Percentiles rank a stretch among this genome's conserved stretches.
phyloP scores from a whole-genome alignment of 495 filamentous ascomycete species.

The Penicillium desertorum region DNA sequence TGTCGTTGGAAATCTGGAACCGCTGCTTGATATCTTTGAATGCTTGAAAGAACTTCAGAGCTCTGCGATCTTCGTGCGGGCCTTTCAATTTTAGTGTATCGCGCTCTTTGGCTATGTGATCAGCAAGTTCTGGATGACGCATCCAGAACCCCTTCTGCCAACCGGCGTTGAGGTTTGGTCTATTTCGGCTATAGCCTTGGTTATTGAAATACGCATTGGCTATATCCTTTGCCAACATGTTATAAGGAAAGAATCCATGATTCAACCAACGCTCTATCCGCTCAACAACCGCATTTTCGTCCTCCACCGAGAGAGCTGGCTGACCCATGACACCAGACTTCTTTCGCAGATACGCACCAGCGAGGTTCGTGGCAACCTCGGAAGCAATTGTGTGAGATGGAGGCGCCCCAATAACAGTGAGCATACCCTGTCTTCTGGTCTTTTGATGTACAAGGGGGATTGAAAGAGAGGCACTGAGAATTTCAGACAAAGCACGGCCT shows the following conservation, averaged over 20 bases:
- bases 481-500: not conserved
- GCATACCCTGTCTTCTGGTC: not conserved
- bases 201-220: constrained; percentile 3
- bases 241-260: not conserved
- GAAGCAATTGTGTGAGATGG: constrained; percentile 3
- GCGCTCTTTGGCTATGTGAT: constrained; percentile 1
- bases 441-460: too few relatives aligned
- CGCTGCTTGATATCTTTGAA: not conserved
- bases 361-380: constrained; percentile 2
- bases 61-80: not conserved
- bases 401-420: not conserved
- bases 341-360: constrained; percentile 3
- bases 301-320: not conserved
- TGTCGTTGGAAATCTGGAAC: not conserved
- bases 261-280: not conserved
- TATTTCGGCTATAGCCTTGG: not conserved
- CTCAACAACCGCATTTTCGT: not conserved
- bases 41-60: not conserved
- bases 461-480: not conserved
- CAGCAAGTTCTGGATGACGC: not conserved
- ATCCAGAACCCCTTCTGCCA: not conserved
- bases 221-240: not conserved
- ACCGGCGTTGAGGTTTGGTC: not conserved
- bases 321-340: constrained; percentile 1
- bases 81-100: not conserved